Evolutionary conservation across 352 stramenopile species (phyloP).

Genomic region (Phytopythium cucurbitacearum): DNA sequence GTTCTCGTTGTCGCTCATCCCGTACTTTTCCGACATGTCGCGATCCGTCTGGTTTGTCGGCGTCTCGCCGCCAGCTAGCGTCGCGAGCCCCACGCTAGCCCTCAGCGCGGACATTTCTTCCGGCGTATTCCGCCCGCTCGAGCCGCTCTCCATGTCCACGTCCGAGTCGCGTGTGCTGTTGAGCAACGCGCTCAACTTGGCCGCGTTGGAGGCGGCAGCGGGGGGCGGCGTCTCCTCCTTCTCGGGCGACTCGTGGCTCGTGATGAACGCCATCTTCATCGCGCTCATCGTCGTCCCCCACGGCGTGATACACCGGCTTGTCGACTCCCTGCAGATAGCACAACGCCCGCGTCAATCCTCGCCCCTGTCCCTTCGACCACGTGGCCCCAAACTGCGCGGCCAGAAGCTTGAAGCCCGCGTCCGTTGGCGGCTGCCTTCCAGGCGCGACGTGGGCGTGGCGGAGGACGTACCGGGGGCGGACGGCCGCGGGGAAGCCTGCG

Average conservation of each 20-base stretch:
- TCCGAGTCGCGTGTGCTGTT: conserved; percentile 32
- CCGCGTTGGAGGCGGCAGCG: conserved; percentile 7
- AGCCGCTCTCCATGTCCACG: conserved; percentile 19
- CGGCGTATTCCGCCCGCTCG: conserved; percentile 8
- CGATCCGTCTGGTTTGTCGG: conserved; percentile 21
- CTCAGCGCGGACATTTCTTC: conserved; percentile 5
- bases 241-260: conserved; percentile 39
- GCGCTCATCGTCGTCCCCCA: conserved; percentile 38
- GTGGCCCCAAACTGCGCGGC: too few species aligned
- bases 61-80: conserved; percentile 10
- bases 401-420: too few species aligned
- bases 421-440: too few species aligned
- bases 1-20: conserved; percentile 71
- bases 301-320: too few species aligned
- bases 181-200: conserved; percentile 34
- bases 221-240: neutral
- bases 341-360: too few species aligned
- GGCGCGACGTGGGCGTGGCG: too few species aligned
- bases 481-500: neutral
- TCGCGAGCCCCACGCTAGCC: neutral
- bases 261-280: conserved; percentile 86
- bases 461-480: too few species aligned
- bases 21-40: conserved; percentile 27
- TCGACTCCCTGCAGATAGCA: too few species aligned
- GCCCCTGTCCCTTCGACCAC: too few species aligned